Evolutionary conservation across 169 alveolate species (phyloP).

Genomic region (Ichthyophthirius multifiliis): DNA sequence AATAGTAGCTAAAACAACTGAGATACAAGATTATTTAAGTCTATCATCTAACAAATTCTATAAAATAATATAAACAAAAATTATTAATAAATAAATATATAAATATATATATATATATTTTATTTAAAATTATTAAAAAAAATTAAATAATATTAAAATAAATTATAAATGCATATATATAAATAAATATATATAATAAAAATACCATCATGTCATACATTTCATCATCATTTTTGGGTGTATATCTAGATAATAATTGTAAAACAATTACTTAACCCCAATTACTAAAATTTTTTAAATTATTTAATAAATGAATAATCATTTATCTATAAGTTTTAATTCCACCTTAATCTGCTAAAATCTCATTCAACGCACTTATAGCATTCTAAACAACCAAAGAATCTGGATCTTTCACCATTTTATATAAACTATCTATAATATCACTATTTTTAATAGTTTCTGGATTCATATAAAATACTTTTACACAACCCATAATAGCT

Average conservation of each 20-base stretch:
- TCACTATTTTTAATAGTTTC: conserved; percentile 52
- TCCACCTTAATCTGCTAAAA: conserved; percentile 93
- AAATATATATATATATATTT: too few species aligned
- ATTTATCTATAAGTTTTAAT: conserved; percentile 84
- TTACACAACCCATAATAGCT: conserved; percentile 94
- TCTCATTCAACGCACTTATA: conserved; percentile 92
- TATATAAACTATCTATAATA: conserved; percentile 67
- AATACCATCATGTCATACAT: conserved; percentile 92
- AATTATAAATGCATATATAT: neutral
- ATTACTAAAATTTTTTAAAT: conserved; percentile 93
- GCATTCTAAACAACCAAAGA: conserved; percentile 90
- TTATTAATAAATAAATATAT: neutral
- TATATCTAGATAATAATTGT: conserved; percentile 89
- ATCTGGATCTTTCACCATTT: conserved; percentile 85
- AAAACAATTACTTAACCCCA: conserved; percentile 96
- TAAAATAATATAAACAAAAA: neutral
- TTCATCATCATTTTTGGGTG: conserved; percentile 93
- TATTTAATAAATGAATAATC: conserved; percentile 82
- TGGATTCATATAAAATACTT: conserved; percentile 79
- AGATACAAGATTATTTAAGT: conserved; percentile 92
- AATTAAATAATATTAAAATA: neutral
- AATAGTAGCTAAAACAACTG: conserved; percentile 93
- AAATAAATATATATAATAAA: neutral
- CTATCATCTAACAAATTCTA: conserved; percentile 93
- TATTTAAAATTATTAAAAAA: too few species aligned